Evolutionary conservation across 2,329 filamentous ascomycete species (phyloP).

Genomic region (Spiromastix sp.): DNA sequence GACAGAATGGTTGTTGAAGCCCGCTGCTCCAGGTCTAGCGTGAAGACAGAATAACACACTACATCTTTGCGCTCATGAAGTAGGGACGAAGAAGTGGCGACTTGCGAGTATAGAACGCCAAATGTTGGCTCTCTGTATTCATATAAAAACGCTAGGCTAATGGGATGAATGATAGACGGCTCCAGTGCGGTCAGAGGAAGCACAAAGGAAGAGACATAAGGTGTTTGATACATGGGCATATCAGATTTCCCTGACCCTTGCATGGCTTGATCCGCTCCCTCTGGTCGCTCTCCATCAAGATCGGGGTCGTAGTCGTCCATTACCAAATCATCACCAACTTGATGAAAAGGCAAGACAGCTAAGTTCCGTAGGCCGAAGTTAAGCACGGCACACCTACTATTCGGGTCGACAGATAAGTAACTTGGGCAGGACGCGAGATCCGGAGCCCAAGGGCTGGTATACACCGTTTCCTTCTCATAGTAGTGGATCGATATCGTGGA

Average conservation of each 20-base stretch:
- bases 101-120: conserved; percentile 75
- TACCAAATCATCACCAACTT: conserved; percentile 74
- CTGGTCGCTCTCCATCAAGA: conserved; percentile 56
- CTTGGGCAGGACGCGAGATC: conserved; percentile 66
- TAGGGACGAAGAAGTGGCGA: conserved; percentile 63
- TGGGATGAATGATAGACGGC: conserved; percentile 73
- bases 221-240: conserved; percentile 40
- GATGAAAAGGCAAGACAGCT: conserved; percentile 87
- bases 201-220: conserved; percentile 87
- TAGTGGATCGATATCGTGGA: conserved; percentile 92
- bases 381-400: conserved; percentile 84
- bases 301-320: conserved; percentile 88
- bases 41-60: conserved; percentile 87
- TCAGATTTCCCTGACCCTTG: conserved; percentile 20
- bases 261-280: conserved; percentile 22
- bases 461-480: conserved; percentile 89
- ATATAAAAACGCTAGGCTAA: conserved; percentile 86
- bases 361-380: conserved; percentile 84
- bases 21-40: conserved; percentile 82
- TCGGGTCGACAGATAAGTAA: conserved; percentile 77
- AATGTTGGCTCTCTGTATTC: conserved; percentile 98
- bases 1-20: conserved; percentile 89
- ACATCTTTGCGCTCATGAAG: conserved; percentile 69
- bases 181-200: conserved; percentile 82
- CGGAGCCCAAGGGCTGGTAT: conserved; percentile 70